phyloP scores from a whole-genome alignment of 2,329 filamentous ascomycete species.

The Aureobasidium zeae region DNA sequence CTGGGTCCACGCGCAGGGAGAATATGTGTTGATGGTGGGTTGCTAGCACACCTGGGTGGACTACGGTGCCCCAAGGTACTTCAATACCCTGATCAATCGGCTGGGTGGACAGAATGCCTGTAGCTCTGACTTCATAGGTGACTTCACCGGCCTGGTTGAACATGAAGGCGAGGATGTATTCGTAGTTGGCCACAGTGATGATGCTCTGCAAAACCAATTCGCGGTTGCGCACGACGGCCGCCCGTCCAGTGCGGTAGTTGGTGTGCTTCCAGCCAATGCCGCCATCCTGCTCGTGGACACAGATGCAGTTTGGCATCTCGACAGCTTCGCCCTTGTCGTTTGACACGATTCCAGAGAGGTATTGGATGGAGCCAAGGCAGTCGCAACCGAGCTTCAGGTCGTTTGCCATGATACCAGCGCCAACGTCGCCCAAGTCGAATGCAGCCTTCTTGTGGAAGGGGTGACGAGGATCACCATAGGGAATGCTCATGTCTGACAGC shows the following conservation, averaged over 20 bases:
- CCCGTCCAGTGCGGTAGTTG: constrained; percentile 57
- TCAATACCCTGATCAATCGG: constrained; percentile 56
- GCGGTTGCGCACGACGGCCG: constrained; percentile 53
- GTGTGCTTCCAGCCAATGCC: constrained; percentile 65
- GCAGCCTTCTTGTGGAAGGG: constrained; percentile 62
- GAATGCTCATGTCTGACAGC: constrained; percentile 58
- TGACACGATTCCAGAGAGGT: constrained; percentile 50
- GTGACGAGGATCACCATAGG: constrained; percentile 54
- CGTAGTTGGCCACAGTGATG: constrained; percentile 63
- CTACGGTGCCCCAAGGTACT: constrained; percentile 58
- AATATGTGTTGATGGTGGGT: constrained; percentile 71
- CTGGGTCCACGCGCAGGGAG: constrained; percentile 41
- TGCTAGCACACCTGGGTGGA: constrained; percentile 60
- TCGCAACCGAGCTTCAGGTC: constrained; percentile 62
- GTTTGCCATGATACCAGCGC: constrained; percentile 59
- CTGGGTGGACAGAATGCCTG: constrained; percentile 58
- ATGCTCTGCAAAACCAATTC: constrained; percentile 61
- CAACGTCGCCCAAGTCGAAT: constrained; percentile 59
- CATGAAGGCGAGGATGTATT: constrained; percentile 63
- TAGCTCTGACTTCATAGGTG: constrained; percentile 58
- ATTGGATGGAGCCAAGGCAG: constrained; percentile 61
- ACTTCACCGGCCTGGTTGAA: constrained; percentile 63
- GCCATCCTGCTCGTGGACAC: constrained; percentile 61
- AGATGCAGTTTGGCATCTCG: constrained; percentile 57
- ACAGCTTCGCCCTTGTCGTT: constrained; percentile 51